Percentiles rank a stretch among this genome's conserved stretches.
phyloP scores from a whole-genome alignment of 148 eudicot species.

The Silene uniflora region DNA sequence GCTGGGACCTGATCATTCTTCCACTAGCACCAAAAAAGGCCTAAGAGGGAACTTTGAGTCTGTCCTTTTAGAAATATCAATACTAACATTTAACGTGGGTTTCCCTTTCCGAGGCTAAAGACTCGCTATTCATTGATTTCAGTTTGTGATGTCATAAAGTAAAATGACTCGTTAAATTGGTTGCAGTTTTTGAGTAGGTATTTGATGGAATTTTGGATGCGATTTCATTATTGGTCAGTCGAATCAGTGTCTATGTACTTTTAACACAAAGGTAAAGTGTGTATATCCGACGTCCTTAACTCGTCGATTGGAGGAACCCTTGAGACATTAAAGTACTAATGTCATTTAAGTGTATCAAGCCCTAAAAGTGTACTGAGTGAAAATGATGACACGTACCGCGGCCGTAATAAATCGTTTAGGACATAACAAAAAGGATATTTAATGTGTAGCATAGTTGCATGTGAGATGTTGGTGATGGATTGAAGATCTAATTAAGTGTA shows the following conservation, averaged over 20 bases:
- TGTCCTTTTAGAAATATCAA: constrained; percentile 18
- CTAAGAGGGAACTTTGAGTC: constrained; percentile 15
- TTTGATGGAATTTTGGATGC: too few species aligned
- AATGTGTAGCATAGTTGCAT: constrained; percentile 10
- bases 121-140: not conserved
- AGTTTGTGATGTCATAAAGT: not conserved
- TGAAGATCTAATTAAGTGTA: not conserved
- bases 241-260: not conserved
- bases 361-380: constrained; percentile 4
- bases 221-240: not conserved
- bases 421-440: constrained; percentile 4
- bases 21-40: constrained; percentile 6
- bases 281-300: not conserved
- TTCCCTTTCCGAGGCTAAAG: not conserved
- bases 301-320: not conserved
- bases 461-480: constrained; percentile 17
- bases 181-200: not conserved
- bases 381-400: not conserved
- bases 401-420: constrained; percentile 9
- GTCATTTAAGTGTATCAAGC: constrained; percentile 3
- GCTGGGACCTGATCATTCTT: constrained; percentile 18
- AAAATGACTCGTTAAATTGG: not conserved
- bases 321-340: not conserved
- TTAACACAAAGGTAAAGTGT: not conserved
- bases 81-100: not conserved